phyloP scores from a whole-genome alignment of 2,329 filamentous ascomycete species.

The Ophiostoma triangulosporum region DNA sequence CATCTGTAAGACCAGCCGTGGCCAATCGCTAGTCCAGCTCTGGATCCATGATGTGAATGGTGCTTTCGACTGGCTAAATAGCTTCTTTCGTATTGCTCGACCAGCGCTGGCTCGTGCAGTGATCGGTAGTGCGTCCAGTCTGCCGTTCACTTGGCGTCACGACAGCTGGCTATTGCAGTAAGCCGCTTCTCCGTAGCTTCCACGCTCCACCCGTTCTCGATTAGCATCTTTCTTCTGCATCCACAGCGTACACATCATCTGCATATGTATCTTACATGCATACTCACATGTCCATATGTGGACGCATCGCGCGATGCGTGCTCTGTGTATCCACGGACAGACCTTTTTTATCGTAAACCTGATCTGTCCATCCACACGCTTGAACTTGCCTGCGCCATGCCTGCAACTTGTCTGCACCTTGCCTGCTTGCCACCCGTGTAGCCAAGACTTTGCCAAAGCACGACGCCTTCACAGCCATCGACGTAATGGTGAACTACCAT shows the following conservation, averaged over 20 bases:
- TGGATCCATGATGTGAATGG: neutral
- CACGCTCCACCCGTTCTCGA: neutral
- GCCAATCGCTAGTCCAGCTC: neutral
- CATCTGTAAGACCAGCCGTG: neutral
- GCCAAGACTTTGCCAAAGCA: neutral
- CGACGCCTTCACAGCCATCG: neutral
- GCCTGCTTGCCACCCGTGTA: neutral
- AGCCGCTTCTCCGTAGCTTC: neutral
- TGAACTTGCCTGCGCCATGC: neutral
- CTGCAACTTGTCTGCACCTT: neutral
- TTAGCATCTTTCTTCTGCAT: too few relatives aligned
- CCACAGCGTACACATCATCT: neutral
- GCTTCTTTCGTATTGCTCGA: neutral
- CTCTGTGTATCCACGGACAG: neutral
- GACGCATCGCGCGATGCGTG: neutral
- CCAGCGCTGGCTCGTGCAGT: neutral
- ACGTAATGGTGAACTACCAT: neutral
- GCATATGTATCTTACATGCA: neutral
- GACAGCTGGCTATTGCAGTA: neutral
- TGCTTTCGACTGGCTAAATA: neutral
- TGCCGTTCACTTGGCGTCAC: neutral
- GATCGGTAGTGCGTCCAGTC: neutral
- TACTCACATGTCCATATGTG: neutral
- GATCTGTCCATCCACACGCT: neutral
- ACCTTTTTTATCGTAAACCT: neutral